Percentiles rank a stretch among this genome's conserved stretches.
These are phyloP conservation scores for Trametes villosa DNA, from an alignment of 768 basidiomycete species.

Conservation along the genomic window DNA sequence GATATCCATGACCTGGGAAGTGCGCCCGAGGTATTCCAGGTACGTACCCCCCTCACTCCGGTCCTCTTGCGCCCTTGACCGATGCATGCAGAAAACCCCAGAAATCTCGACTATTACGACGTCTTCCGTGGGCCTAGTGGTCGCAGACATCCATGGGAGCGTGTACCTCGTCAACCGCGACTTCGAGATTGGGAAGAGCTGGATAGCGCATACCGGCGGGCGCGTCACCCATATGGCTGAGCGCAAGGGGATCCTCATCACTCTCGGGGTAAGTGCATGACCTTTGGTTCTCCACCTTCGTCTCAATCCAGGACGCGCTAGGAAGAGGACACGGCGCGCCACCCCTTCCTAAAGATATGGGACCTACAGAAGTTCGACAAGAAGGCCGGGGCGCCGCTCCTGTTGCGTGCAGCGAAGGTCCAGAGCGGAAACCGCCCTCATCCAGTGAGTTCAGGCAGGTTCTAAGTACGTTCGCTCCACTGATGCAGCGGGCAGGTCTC, in stretches of 20 bases:
- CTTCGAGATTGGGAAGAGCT: slow-evolving; percentile 71
- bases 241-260: slow-evolving; percentile 79
- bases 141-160: slow-evolving; percentile 87
- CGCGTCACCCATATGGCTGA: slow-evolving; percentile 89
- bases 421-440: slow-evolving; percentile 79
- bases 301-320: slow-evolving; percentile 33
- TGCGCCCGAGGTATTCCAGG: slow-evolving; percentile 81
- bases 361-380: slow-evolving; percentile 75
- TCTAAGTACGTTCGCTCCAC: neutral
- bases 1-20: slow-evolving; percentile 77
- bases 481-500: slow-evolving; percentile 56
- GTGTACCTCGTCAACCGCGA: slow-evolving; percentile 76
- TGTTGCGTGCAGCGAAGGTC: slow-evolving; percentile 77
- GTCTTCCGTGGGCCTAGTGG: slow-evolving; percentile 68
- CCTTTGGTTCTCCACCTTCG: neutral
- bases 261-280: slow-evolving; percentile 72
- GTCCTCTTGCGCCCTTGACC: slow-evolving; percentile 12
- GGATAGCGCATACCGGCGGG: slow-evolving; percentile 81
- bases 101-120: slow-evolving; percentile 75
- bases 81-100: slow-evolving; percentile 50
- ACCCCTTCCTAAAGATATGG: slow-evolving; percentile 87
- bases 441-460: slow-evolving; percentile 52
- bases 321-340: slow-evolving; percentile 75
- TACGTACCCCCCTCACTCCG: slow-evolving; percentile 31
- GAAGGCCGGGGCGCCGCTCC: slow-evolving; percentile 60